A percentile compares a stretch with the other conserved stretches of the same genome.
Evolutionary conservation across 2,329 filamentous ascomycete genomes (phyloP).

Genomic region (Neopestalotiopsis rosae): DNA sequence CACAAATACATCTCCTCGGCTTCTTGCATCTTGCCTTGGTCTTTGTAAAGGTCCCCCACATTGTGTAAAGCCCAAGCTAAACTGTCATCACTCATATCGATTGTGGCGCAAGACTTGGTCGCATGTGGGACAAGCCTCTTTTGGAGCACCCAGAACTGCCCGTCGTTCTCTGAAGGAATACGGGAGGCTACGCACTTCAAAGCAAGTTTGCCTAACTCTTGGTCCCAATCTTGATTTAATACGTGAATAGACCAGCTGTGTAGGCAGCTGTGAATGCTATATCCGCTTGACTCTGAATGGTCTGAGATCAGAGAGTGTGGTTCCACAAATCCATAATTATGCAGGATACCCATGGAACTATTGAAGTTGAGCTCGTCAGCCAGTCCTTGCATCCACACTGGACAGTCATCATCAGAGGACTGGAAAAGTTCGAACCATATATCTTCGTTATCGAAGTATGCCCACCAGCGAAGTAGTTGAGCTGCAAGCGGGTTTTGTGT

Average conservation of each 20-base stretch:
- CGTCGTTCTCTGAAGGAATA: conserved; percentile 17
- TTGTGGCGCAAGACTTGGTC: conserved; percentile 8
- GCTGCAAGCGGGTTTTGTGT: conserved; percentile 29
- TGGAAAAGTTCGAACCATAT: conserved; percentile 23
- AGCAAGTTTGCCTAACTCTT: conserved; percentile 19
- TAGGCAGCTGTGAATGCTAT: conserved; percentile 35
- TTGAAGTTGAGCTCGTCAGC: conserved; percentile 20
- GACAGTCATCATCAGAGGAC: background rate
- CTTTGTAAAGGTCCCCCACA: conserved; percentile 24
- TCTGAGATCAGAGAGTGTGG: background rate
- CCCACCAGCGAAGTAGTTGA: conserved; percentile 22
- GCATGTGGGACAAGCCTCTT: conserved; percentile 26
- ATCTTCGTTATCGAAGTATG: conserved; percentile 25
- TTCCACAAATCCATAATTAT: conserved; percentile 21
- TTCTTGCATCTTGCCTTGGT: conserved; percentile 27
- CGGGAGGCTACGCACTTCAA: conserved; percentile 23
- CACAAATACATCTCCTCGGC: conserved; percentile 30
- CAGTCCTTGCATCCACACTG: conserved; percentile 15
- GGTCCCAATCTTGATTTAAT: conserved; percentile 24
- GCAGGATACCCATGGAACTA: conserved; percentile 16
- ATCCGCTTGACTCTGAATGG: conserved; percentile 7
- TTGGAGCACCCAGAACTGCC: conserved; percentile 24
- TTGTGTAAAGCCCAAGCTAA: conserved; percentile 19
- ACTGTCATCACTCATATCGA: conserved; percentile 17
- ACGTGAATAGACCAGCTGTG: conserved; percentile 27